Evolutionary conservation across 495 filamentous ascomycete species (phyloP).

Genomic region (Aspergillus saccharolyticus): DNA sequence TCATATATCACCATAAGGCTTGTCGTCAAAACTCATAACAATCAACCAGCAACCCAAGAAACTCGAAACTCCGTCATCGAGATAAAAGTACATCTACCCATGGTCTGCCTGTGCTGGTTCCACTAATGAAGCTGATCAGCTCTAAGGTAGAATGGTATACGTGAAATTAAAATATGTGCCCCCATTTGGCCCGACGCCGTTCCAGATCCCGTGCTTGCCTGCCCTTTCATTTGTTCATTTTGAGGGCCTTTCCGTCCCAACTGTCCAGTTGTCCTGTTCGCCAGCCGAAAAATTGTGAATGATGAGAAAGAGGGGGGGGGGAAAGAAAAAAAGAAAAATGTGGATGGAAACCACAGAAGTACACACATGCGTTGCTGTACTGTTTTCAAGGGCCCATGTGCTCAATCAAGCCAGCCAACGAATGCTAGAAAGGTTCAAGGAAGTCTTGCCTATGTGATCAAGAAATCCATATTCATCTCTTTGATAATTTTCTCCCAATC

Average conservation of each 20-base stretch:
- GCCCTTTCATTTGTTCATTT: background rate
- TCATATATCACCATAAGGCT: background rate
- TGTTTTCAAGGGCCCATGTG: background rate
- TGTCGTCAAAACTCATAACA: constrained; percentile 1
- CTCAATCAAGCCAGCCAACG: background rate
- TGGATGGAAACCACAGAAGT: background rate
- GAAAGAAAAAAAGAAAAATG: background rate
- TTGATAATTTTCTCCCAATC: constrained; percentile 85
- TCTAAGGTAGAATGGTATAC: background rate
- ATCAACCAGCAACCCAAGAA: background rate
- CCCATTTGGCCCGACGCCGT: background rate
- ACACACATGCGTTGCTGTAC: background rate
- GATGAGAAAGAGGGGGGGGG: background rate
- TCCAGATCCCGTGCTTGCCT: background rate
- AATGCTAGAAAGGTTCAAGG: constrained; percentile 11
- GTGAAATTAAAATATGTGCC: background rate
- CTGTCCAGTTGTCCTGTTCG: constrained; percentile 1
- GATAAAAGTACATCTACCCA: constrained; percentile 2
- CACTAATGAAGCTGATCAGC: background rate
- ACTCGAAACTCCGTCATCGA: background rate
- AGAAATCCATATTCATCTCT: constrained; percentile 74
- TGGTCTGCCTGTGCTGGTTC: background rate
- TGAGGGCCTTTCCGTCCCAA: background rate
- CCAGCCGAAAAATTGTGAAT: background rate
- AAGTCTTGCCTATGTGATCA: constrained; percentile 52